Base-by-base conservation (phyloP, 148 eudicot species). In the Drosera capensis region DNA sequence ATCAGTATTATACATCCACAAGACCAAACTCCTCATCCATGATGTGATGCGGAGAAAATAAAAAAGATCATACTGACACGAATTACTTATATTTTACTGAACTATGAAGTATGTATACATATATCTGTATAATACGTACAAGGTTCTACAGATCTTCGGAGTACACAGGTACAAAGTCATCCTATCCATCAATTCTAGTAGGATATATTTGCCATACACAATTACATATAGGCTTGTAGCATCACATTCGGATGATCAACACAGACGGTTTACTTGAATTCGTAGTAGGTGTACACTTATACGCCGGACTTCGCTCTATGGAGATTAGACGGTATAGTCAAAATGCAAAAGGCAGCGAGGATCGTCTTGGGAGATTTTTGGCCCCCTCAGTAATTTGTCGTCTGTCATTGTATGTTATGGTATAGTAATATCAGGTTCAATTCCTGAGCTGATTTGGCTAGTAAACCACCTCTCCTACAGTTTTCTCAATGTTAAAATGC, bases 381-480 rank as follows among this genome's bases (percentile, higher is more conserved):
- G n/a, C n/a, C n/a, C n/a, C n/a, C n/a, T n/a, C n/a, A n/a, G n/a
- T n/a, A n/a, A n/a, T n/a, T n/a, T n/a, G n/a, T n/a, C n/a, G n/a
- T n/a, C n/a, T 40, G 14, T 53, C 57, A 53, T 20, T 44, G 39
- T 53, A 61, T 34, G 49, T 44, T 46, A 22, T 71, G 64, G 44
- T 77, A 68, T 62, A 66, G 84, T 30, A 90, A 77, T 53, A 90
- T 68, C 11, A 85, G 60, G 49, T 60, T 76, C 48, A 90, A 68
- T 63, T 85, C 78, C 45, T 63, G 67, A 26, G 95, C 88, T 46
- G 63, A 62, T 70, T 56, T 81, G 14, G 88, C 82, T 20, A 72
- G 59, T 43, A 70, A 58, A 45, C 94, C 76, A 55, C 95, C 80
- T 57, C 71, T 69, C 80, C 97, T 90, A 60, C 68, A 69, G 41